Evolutionary conservation across 495 filamentous ascomycete species (phyloP).

Genomic region (Trichoderma virens): DNA sequence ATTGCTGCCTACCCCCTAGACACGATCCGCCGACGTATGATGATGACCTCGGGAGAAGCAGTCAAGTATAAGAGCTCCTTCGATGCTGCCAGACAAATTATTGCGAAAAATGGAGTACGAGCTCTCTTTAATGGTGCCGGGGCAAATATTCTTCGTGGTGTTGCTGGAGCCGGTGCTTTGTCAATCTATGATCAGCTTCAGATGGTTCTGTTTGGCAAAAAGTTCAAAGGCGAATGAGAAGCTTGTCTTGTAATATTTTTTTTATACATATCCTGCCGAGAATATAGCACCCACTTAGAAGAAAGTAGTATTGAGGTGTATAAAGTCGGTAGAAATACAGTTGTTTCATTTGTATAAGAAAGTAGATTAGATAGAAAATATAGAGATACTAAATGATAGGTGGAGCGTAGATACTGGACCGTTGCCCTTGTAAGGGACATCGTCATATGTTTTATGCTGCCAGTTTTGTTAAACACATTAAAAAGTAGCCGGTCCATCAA

Average conservation of each 20-base stretch:
- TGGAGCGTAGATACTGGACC: no score
- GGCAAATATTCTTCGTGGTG: slow-evolving; percentile 99
- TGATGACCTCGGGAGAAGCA: slow-evolving; percentile 97
- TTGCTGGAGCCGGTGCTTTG: slow-evolving; percentile 99
- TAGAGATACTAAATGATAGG: background rate
- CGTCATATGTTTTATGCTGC: background rate
- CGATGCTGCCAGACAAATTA: slow-evolving; percentile 89
- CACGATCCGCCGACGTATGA: slow-evolving; percentile 99
- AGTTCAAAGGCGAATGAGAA: slow-evolving; percentile 70
- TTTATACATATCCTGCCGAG: no score
- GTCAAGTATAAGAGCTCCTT: slow-evolving; percentile 97
- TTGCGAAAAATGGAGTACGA: slow-evolving; percentile 90
- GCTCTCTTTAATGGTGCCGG: slow-evolving; percentile 99
- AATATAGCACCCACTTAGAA: no score
- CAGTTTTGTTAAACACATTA: background rate
- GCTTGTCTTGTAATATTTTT: background rate
- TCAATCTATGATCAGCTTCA: slow-evolving; percentile 99
- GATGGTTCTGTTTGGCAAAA: slow-evolving; percentile 97
- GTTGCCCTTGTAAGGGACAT: no score
- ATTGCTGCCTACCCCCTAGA: slow-evolving; percentile 99
- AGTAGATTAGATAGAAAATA: background rate
- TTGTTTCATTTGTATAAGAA: background rate
- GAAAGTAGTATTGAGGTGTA: no score
- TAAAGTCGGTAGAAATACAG: no score
- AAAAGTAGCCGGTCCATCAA: background rate